Evolutionary conservation across 23 red algal genomes (phyloP), one percentile per base, ranked within the genome.

Genomic region (Gracilaria domingensis): DNA sequence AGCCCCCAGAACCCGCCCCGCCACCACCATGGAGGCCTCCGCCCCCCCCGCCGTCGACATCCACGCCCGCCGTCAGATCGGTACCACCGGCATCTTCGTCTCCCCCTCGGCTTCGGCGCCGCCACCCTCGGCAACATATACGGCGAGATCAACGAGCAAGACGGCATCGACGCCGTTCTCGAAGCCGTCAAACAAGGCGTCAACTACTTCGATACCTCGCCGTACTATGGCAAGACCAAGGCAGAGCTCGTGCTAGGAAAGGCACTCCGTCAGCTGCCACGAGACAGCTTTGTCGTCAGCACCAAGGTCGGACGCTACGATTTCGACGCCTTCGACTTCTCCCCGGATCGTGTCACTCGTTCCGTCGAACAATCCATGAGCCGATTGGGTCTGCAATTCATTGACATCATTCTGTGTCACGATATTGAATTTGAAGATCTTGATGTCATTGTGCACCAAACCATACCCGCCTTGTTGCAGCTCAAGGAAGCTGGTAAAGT

Each of bases 261-360:
- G 53, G 94, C 86, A 11, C 79, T 99, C 16, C 32, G 71, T 23
- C 75, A 95, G 36, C 79, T 99, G 35, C 93, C 94, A 1, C 94
- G 97, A 28, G 95, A 99, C 16, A 82, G 73, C 36, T 91, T 91
- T 88, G 92, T 96, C 30, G 44, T 99, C 45, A 93, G 85, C 71
- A 96, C 97, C 53, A 99, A 99, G 75, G 97, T 99, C 29, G 97
- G 97, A 40, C 86, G 97, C 14, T 99, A 99, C 80, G 97, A 93
- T 42, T 53, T 39, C 21, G 30, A 92, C 47, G 62, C 57, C 37
- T 99, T 99, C 91, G 93, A 99, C 91, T 99, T 96, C 76, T 96
- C 94, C 32, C 86, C 94, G 8, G 77, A 79, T 42, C 79, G 94
- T 23, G 93, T 99, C 32, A 79, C 80, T 36, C 37, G 34, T 14